phyloP scores from a whole-genome alignment of 2,329 filamentous ascomycete species.

The Pseudogymnoascus sp. region DNA sequence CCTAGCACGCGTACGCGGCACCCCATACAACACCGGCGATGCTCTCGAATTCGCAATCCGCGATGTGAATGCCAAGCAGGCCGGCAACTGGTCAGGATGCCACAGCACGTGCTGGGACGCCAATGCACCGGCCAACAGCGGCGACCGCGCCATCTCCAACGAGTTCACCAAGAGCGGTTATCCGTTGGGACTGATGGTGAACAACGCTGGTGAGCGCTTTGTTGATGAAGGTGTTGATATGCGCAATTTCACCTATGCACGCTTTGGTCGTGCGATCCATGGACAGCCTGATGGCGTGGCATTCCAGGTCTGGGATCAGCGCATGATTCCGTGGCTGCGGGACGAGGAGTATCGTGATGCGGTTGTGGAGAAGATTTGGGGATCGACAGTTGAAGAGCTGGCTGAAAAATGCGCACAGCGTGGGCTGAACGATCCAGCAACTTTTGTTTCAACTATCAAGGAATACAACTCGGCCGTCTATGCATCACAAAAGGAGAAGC shows the following conservation, averaged over 20 bases:
- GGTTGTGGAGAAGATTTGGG: slow-evolving; percentile 36
- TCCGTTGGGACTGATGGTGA: slow-evolving; percentile 57
- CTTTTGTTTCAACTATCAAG: slow-evolving; percentile 43
- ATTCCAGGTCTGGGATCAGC: slow-evolving; percentile 57
- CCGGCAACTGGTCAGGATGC: slow-evolving; percentile 56
- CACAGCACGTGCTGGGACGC: slow-evolving; percentile 51
- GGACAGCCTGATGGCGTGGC: slow-evolving; percentile 48
- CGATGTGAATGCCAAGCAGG: slow-evolving; percentile 41
- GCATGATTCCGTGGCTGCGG: slow-evolving; percentile 44
- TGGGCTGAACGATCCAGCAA: slow-evolving; percentile 38
- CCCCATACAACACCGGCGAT: slow-evolving; percentile 56
- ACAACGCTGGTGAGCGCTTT: slow-evolving; percentile 49
- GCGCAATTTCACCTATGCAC: slow-evolving; percentile 60
- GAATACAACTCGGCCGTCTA: slow-evolving; percentile 52
- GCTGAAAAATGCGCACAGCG: slow-evolving; percentile 39
- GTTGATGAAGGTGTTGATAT: slow-evolving; percentile 59
- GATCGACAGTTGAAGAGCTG: slow-evolving; percentile 39
- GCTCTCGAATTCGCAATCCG: slow-evolving; percentile 44
- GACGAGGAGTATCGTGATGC: slow-evolving; percentile 54
- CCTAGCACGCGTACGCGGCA: slow-evolving; percentile 51
- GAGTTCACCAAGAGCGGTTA: slow-evolving; percentile 64
- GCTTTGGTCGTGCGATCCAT: slow-evolving; percentile 54
- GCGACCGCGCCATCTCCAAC: slow-evolving; percentile 53
- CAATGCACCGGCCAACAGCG: slow-evolving; percentile 44
- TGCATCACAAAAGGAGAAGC: slow-evolving; percentile 37